phyloP scores from a whole-genome alignment of 1,139 yeast species.

The Hanseniaspora gamundiae region DNA sequence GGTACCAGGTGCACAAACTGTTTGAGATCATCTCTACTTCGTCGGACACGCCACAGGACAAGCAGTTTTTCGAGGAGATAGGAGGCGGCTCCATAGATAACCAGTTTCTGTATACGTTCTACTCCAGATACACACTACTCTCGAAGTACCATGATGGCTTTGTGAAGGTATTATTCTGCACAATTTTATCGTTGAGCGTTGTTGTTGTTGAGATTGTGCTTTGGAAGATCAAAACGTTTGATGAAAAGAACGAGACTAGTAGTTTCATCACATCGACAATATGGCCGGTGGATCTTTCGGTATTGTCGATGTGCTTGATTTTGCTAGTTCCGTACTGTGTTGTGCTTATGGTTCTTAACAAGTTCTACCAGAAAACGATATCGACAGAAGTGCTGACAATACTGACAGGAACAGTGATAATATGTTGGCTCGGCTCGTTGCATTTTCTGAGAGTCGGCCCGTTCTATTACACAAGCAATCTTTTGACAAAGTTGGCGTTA shows the following conservation, averaged over 20 bases:
- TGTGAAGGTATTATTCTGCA: constrained; percentile 18
- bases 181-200: constrained; percentile 19
- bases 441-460: constrained; percentile 18
- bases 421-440: constrained; percentile 13
- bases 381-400: constrained; percentile 16
- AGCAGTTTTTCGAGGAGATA: neutral
- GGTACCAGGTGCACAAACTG: constrained; percentile 7
- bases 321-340: constrained; percentile 25
- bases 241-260: constrained; percentile 12
- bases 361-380: constrained; percentile 22
- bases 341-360: constrained; percentile 22
- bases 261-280: constrained; percentile 13
- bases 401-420: constrained; percentile 15
- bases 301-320: constrained; percentile 15
- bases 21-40: constrained; percentile 6
- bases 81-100: constrained; percentile 6
- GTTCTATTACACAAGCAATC: constrained; percentile 28
- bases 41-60: neutral
- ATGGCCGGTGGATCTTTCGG: constrained; percentile 20
- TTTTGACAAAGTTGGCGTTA: constrained; percentile 49
- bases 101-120: constrained; percentile 18
- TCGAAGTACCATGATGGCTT: constrained; percentile 13
- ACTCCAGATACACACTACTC: constrained; percentile 21
- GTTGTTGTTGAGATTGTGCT: constrained; percentile 21
- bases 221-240: constrained; percentile 22